These are phyloP conservation scores for Fagus sylvatica DNA, from an alignment of 306 rosid genomes.

Conservation along the genomic window DNA sequence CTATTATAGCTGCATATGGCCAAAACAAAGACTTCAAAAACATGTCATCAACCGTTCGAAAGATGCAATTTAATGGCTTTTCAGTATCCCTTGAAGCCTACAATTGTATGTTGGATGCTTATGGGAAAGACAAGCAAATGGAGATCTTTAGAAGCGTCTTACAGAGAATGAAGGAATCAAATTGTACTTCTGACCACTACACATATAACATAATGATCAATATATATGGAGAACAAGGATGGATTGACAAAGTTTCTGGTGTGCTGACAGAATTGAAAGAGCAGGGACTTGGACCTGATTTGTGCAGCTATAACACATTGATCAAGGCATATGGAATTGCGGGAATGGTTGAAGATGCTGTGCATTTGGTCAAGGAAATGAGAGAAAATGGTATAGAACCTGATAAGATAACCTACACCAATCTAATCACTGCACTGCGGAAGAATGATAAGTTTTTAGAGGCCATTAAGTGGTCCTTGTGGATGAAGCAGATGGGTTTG, in stretches of 20 bases:
- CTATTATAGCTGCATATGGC: conserved; percentile 79
- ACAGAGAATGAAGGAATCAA: conserved; percentile 70
- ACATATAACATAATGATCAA: conserved; percentile 88
- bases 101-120: conserved; percentile 87
- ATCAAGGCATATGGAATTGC: conserved; percentile 94
- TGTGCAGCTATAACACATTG: conserved; percentile 84
- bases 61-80: conserved; percentile 82
- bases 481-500: conserved; percentile 91
- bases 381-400: conserved; percentile 77
- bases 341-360: conserved; percentile 94
- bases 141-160: conserved; percentile 61
- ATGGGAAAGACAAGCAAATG: conserved; percentile 82
- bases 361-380: conserved; percentile 76
- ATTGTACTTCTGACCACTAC: conserved; percentile 62
- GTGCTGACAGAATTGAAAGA: conserved; percentile 70
- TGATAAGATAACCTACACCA: conserved; percentile 73
- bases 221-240: conserved; percentile 87
- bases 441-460: conserved; percentile 80
- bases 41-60: conserved; percentile 60
- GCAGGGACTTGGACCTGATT: conserved; percentile 71
- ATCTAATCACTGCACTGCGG: conserved; percentile 60
- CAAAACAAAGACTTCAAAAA: conserved; percentile 63
- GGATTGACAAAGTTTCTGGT: conserved; percentile 68
- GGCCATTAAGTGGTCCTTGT: conserved; percentile 94
- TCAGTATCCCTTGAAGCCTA: conserved; percentile 87